phyloP scores from a whole-genome alignment of 768 basidiomycete genomes.

The Tremella mesenterica region DNA sequence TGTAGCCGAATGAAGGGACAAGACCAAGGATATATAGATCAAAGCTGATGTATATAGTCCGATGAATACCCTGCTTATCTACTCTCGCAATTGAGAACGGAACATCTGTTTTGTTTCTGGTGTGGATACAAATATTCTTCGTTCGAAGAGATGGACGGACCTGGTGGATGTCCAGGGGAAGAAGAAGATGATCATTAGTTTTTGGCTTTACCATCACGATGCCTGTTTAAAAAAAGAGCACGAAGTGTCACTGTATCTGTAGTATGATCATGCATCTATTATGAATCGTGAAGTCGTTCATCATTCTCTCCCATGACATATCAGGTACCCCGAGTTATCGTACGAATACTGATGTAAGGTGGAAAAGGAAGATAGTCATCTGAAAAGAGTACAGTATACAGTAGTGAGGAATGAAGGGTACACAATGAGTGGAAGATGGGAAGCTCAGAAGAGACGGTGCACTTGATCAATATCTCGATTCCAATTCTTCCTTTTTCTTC shows the following conservation, averaged over 20 bases:
- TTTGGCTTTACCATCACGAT: no score
- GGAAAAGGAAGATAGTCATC: no score
- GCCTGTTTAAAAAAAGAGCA: no score
- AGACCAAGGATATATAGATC: neutral
- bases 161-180: constrained; percentile 42
- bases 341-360: no score
- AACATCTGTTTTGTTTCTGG: constrained; percentile 43
- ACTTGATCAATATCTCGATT: constrained; percentile 16
- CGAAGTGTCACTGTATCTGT: no score
- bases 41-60: constrained; percentile 18
- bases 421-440: no score
- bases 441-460: neutral
- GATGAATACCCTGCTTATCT: constrained; percentile 32
- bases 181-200: constrained; percentile 42
- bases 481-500: constrained; percentile 18
- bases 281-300: neutral
- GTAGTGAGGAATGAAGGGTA: no score
- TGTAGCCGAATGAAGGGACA: no score
- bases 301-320: neutral
- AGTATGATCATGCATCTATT: neutral
- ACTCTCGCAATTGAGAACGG: constrained; percentile 32
- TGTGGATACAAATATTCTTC: constrained; percentile 34
- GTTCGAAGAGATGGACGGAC: constrained; percentile 40
- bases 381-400: no score
- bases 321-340: neutral